These are phyloP conservation scores for Wallemia hederae DNA, from an alignment of 1,284 basidiomycete species.

Conservation along the genomic window DNA sequence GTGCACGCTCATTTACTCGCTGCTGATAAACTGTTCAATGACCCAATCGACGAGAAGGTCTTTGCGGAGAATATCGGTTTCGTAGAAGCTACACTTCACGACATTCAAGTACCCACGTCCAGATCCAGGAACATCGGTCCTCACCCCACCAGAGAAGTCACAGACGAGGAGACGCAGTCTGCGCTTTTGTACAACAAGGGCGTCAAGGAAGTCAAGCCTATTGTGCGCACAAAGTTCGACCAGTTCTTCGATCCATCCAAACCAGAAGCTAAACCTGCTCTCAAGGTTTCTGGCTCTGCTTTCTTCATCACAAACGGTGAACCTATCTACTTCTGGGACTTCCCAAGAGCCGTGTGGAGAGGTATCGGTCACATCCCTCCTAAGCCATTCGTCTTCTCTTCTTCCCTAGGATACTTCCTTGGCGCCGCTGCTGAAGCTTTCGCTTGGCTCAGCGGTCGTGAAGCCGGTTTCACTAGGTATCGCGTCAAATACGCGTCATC, in stretches of 20 bases:
- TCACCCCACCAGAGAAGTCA: conserved; percentile 27
- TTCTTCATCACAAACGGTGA: conserved; percentile 98
- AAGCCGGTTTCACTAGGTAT: conserved; percentile 69
- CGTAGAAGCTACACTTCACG: conserved; percentile 21
- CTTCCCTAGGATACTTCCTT: conserved; percentile 33
- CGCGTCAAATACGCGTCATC: conserved; percentile 31
- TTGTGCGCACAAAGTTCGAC: conserved; percentile 46
- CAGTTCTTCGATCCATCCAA: conserved; percentile 24
- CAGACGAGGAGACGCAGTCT: conserved; percentile 22
- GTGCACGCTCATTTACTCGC: conserved; percentile 85
- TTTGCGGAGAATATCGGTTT: conserved; percentile 16
- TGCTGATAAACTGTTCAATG: conserved; percentile 42
- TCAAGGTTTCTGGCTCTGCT: conserved; percentile 65
- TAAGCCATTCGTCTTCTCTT: conserved; percentile 29
- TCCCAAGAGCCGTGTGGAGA: conserved; percentile 57
- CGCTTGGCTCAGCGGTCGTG: conserved; percentile 42
- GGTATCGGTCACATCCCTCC: conserved; percentile 33
- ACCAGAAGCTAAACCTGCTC: conserved; percentile 19
- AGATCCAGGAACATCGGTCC: conserved; percentile 50
- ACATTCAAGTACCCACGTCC: conserved; percentile 39
- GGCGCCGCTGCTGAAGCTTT: conserved; percentile 45
- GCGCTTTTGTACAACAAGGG: conserved; percentile 30
- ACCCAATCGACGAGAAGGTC: conserved; percentile 10
- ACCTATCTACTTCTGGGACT: conserved; percentile 89
- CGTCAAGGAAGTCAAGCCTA: conserved; percentile 21